Percentiles rank a stretch among this genome's conserved stretches.
These are phyloP conservation scores for Pseudopyrenochaeta lycopersici DNA, from an alignment of 2,329 filamentous ascomycete species.

Conservation along the genomic window DNA sequence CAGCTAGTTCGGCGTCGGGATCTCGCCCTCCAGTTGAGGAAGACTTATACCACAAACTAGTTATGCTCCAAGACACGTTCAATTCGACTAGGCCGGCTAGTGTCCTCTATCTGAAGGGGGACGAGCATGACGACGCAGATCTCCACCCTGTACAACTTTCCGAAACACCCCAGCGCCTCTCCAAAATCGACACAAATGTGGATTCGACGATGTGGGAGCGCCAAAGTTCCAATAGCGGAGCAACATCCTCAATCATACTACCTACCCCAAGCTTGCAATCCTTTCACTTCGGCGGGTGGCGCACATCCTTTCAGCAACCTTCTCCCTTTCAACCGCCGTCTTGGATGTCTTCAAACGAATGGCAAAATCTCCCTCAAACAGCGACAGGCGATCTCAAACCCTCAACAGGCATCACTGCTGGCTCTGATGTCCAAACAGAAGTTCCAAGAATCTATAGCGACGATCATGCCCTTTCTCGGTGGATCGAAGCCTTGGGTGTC, in stretches of 20 bases:
- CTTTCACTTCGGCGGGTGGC: constrained; percentile 50
- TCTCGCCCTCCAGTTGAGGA: constrained; percentile 64
- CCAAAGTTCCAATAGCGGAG: constrained; percentile 63
- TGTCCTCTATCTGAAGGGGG: constrained; percentile 78
- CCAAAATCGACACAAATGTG: constrained; percentile 57
- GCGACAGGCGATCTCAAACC: constrained; percentile 60
- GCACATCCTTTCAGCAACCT: constrained; percentile 53
- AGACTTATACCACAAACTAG: constrained; percentile 80
- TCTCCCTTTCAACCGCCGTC: too few species aligned
- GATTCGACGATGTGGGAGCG: constrained; percentile 58
- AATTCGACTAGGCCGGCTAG: constrained; percentile 82
- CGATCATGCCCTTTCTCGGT: constrained; percentile 74
- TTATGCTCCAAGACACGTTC: constrained; percentile 86
- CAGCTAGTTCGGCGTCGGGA: constrained; percentile 59
- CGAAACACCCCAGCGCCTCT: constrained; percentile 71
- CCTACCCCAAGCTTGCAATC: constrained; percentile 59
- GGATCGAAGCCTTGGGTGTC: constrained; percentile 93
- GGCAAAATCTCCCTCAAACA: constrained; percentile 67
- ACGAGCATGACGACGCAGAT: constrained; percentile 82
- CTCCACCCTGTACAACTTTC: constrained; percentile 77
- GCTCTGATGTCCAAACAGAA: constrained; percentile 64
- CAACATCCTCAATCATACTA: constrained; percentile 62
- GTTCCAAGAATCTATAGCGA: constrained; percentile 66
- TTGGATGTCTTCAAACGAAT: constrained; percentile 62
- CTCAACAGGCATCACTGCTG: constrained; percentile 52